phyloP scores from a whole-genome alignment of 345 rosid genomes.

The Erysimum cheiranthoides region DNA sequence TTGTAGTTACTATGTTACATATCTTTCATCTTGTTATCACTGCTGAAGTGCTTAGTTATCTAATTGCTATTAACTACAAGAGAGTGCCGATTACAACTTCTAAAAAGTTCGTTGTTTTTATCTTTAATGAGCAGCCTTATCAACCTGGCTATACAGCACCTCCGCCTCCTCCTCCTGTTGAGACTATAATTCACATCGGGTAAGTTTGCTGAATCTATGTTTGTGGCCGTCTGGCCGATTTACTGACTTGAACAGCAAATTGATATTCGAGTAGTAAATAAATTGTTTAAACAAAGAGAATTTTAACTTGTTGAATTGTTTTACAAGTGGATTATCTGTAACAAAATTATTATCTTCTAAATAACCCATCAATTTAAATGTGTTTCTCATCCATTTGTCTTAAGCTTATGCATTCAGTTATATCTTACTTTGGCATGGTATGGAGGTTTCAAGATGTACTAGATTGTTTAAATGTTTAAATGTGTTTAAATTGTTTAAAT shows the following conservation, averaged over 20 bases:
- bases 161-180: constrained; percentile 66
- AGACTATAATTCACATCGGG: constrained; percentile 83
- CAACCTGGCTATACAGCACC: constrained; percentile 91
- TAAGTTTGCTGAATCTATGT: constrained; percentile 44
- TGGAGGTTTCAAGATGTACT: constrained; percentile 20
- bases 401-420: background rate
- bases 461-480: too few species aligned
- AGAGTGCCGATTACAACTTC: background rate
- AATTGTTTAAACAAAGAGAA: background rate
- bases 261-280: background rate
- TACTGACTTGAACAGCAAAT: background rate
- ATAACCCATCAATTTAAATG: background rate
- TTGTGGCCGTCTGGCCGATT: background rate
- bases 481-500: too few species aligned
- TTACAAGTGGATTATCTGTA: background rate
- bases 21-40: constrained; percentile 12
- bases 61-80: background rate
- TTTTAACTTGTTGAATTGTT: background rate
- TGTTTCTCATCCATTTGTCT: background rate
- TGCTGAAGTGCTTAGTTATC: background rate
- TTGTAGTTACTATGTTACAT: constrained; percentile 17
- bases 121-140: constrained; percentile 58
- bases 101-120: background rate
- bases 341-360: background rate
- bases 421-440: background rate